Conservation (phyloP, 1,139 yeast species). For the Kurtzmaniella quercitrusa region DNA sequence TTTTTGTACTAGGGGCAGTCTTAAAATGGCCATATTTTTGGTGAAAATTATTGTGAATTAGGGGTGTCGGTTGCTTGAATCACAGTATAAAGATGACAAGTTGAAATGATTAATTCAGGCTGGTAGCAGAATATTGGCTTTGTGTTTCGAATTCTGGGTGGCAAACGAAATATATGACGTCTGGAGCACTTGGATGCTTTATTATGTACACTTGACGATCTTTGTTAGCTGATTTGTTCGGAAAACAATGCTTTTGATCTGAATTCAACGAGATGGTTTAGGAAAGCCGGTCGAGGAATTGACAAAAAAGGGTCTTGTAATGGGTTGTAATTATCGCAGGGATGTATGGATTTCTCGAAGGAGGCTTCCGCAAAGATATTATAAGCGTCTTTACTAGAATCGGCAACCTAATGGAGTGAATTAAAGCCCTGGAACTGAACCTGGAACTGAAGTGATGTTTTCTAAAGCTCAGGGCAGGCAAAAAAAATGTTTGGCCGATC, state of each 20-base stretch:
- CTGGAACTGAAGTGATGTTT: neutral
- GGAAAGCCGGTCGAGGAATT: neutral
- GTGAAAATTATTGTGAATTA: neutral
- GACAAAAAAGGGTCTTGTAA: neutral
- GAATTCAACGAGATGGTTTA: too few species aligned
- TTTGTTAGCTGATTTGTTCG: neutral
- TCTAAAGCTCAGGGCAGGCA: neutral
- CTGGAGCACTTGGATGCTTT: neutral
- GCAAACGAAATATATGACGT: neutral
- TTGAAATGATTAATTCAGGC: too few species aligned
- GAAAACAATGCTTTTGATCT: too few species aligned
- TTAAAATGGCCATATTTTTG: slow-evolving; percentile 24
- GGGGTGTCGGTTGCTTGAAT: slow-evolving; percentile 1
- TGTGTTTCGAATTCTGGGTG: neutral
- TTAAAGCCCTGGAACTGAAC: neutral
- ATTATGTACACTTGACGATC: neutral
- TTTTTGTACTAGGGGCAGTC: slow-evolving; percentile 31
- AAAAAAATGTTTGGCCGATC: neutral
- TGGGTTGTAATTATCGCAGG: too few species aligned
- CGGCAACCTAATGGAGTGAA: neutral
- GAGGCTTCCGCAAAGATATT: neutral
- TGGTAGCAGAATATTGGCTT: too few species aligned
- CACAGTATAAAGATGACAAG: too few species aligned
- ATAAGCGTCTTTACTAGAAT: neutral
- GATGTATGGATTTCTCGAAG: too few species aligned